Percentiles rank a stretch among this genome's conserved stretches.
Conservation (phyloP, 164 flowering plant species). For the Umbilicus rupestris region DNA sequence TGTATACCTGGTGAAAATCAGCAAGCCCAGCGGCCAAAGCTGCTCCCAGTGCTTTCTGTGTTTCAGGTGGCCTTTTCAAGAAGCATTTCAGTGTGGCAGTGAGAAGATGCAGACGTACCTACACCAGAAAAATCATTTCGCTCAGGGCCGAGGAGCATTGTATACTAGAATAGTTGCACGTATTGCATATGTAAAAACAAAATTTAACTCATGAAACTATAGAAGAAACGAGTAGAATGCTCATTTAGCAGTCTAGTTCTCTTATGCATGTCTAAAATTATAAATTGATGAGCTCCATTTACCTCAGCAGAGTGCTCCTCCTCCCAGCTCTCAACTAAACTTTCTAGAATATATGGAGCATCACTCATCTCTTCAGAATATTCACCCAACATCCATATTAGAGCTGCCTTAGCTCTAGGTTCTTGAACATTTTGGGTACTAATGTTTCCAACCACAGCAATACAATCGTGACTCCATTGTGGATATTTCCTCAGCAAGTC, state of each 20-base stretch:
- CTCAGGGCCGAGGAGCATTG: constrained; percentile 1
- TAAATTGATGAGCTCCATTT: neutral
- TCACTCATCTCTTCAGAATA: constrained; percentile 93
- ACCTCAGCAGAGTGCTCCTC: constrained; percentile 96
- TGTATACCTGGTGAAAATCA: constrained; percentile 83
- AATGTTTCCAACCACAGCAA: constrained; percentile 96
- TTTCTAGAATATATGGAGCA: constrained; percentile 86
- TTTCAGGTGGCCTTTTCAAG: constrained; percentile 91
- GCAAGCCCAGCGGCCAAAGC: constrained; percentile 86
- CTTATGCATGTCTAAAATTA: neutral
- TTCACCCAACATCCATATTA: constrained; percentile 99
- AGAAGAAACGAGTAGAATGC: neutral
- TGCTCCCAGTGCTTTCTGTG: constrained; percentile 82
- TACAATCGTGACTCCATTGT: constrained; percentile 99
- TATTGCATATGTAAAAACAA: neutral
- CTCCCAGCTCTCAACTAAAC: constrained; percentile 83
- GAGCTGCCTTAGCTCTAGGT: constrained; percentile 95
- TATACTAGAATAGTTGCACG: neutral
- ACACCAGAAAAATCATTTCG: constrained; percentile 13
- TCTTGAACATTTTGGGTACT: constrained; percentile 94
- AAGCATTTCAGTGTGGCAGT: constrained; percentile 94
- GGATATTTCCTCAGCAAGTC: constrained; percentile 96
- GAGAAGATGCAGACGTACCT: constrained; percentile 94
- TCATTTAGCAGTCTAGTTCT: neutral
- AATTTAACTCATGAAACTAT: neutral